A percentile compares a stretch with the other conserved stretches of the same genome.
Evolutionary conservation across 192 early-diverging fungal genomes (phyloP).

Genomic region (Backusella westeae): DNA sequence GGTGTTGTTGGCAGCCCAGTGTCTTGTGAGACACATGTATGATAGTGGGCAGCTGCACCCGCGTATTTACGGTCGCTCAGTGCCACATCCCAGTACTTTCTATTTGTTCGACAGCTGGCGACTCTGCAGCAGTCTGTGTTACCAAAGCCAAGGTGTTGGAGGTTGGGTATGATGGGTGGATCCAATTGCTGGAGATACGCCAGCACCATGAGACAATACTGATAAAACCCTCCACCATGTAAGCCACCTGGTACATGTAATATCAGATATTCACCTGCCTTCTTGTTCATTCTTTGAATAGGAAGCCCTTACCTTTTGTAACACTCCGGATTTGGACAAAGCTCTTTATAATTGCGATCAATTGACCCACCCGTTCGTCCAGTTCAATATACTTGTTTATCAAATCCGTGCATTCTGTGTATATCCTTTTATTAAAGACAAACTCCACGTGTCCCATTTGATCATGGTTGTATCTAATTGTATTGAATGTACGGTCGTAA

Average conservation of each 20-base stretch:
- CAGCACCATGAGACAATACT: neutral
- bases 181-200: neutral
- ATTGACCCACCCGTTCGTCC: neutral
- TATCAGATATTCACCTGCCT: neutral
- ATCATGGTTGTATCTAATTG: neutral
- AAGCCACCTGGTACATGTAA: neutral
- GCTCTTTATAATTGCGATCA: neutral
- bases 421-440: neutral
- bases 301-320: neutral
- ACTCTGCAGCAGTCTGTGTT: neutral
- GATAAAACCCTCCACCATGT: neutral
- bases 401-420: neutral
- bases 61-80: neutral
- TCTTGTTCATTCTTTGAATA: neutral
- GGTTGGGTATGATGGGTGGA: conserved; percentile 10
- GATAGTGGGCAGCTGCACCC: neutral
- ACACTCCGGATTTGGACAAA: neutral
- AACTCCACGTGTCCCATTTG: neutral
- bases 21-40: neutral
- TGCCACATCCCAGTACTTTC: neutral
- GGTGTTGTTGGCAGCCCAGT: neutral
- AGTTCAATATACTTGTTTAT: neutral
- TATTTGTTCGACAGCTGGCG: neutral
- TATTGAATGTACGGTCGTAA: neutral
- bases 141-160: neutral